Base-by-base conservation (phyloP, 2,329 filamentous ascomycete genomes). In the Scedosporium minutisporum region DNA sequence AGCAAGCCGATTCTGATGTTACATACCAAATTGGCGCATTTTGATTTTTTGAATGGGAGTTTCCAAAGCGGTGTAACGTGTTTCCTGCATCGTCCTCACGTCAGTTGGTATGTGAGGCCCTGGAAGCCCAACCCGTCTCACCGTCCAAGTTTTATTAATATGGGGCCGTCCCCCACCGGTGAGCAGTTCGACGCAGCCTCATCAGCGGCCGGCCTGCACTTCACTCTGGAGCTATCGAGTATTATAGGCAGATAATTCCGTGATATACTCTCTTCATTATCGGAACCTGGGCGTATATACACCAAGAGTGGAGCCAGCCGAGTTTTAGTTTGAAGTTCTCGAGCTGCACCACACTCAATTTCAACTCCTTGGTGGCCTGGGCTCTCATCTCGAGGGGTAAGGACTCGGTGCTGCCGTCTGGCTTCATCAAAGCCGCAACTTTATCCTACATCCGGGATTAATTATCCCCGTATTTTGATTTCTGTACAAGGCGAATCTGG, bases 101-200 rank as follows among this genome's bases (percentile, higher is more conserved):
- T 61, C 48, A 55, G 29, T 57, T 61, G 60, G 25, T 57, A 55
- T 59, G 57, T n/a, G 38, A 57, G 23, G 60, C 48, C 51, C 16
- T 33, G 1, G 23, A 27, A 55, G 51, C 51, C 51, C 38, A 60
- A 25, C 16, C 46, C 25, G 60, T 61, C 48, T 61, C 48, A 61
- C 60, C 48, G 60, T 61, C 46, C 33, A 41, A 23, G 18, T 7
- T 41, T 58, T 51, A 25, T 55, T 61, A 61, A 61, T 61, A 55
- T 61, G 60, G 60, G 48, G 48, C 60, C 60, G 60, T 42, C 60
- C 16, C 16, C 60, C 48, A 61, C 60, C 60, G 60, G 60, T 61
- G 60, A 61, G 53, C 27, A 61, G 6, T 21, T 27, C 48, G n/a
- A 18, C 18, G 33, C 55, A 25, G 16, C 55, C 33, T 58, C 55